phyloP scores from a whole-genome alignment of 495 filamentous ascomycete genomes.

The Penicillium pancosmium region DNA sequence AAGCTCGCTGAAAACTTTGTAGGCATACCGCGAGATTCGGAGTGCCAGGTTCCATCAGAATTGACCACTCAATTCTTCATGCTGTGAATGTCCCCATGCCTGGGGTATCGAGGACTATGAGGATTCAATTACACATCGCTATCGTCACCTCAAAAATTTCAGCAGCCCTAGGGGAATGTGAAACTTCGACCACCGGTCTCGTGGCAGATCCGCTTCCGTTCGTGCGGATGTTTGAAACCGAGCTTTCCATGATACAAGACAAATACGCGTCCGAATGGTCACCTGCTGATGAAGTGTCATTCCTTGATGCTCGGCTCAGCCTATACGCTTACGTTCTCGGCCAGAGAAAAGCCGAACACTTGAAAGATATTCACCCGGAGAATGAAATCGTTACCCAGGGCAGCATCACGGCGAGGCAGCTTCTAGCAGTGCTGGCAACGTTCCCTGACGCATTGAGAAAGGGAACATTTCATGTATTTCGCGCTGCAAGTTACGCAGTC shows the following conservation, averaged over 20 bases:
- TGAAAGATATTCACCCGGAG: background rate
- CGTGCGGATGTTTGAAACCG: slow-evolving; percentile 8
- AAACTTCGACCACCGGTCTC: slow-evolving; percentile 5
- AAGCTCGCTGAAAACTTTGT: background rate
- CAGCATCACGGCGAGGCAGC: slow-evolving; percentile 7
- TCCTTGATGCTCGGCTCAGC: slow-evolving; percentile 8
- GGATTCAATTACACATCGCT: slow-evolving; percentile 9
- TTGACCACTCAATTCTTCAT: slow-evolving; percentile 8
- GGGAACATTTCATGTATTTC: slow-evolving; percentile 8
- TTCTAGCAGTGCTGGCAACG: slow-evolving; percentile 5
- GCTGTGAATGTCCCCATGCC: slow-evolving; percentile 3
- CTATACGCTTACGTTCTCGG: slow-evolving; percentile 9
- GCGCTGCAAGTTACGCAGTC: slow-evolving; percentile 8
- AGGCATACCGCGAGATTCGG: slow-evolving; percentile 10
- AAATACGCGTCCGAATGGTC: slow-evolving; percentile 4
- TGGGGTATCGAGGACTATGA: slow-evolving; percentile 1
- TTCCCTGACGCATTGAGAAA: slow-evolving; percentile 5
- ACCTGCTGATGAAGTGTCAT: slow-evolving; percentile 8
- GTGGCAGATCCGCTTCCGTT: slow-evolving; percentile 2
- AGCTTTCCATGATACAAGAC: slow-evolving; percentile 8
- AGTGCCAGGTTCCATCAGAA: slow-evolving; percentile 6
- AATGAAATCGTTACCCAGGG: background rate
- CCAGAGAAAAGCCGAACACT: background rate
- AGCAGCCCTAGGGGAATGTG: slow-evolving; percentile 6
- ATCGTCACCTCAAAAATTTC: slow-evolving; percentile 8